Evolutionary conservation across 257 asterid species (phyloP), one percentile per base, ranked within the genome.

Genomic region (Ilex aquifolium): DNA sequence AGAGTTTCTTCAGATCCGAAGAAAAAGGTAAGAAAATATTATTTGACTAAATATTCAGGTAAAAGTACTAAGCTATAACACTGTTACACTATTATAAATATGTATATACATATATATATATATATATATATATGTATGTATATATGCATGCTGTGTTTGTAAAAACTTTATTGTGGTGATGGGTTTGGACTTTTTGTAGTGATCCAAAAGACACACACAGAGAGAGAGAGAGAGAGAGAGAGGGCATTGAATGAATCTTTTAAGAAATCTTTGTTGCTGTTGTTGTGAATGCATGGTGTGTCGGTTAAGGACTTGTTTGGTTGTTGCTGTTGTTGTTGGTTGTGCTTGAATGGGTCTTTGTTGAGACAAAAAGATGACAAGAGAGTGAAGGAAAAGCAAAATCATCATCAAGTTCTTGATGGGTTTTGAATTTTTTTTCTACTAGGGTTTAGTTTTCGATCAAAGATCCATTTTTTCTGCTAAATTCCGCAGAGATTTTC

Each of bases 1-100:
- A 69, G 77, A 72, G 84, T 66, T 82, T 86, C 88, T 80, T 78
- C 90, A 84, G 90, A 88, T 86, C 95, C 93, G 90, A 84, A 86
- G 88, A 82, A 83, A 79, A 77, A 52, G 95, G 93, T 72, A 51
- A 70, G 72, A 72, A 76, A 40, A 67, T 55, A 69, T 21, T 21
- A 21, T 21, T 21, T 21, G 27, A 21, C 27, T 21, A 57, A 61
- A 62, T 61, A 29, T 52, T 59, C 49, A 52, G 31, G 31, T 63
- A 29, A 32, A 57, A 65, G 59, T 64, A 16, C 62, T 69, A 66
- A 57, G 52, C 46, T 44, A 31, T 60, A 7, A 68, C 30, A 32
- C 9, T 46, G n/a, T 12, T 40, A 55, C 46, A 10, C 16, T 39
- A 30, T 14, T 27, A 17, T 30, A 29, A 13, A 63, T 50, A 42